Percentiles rank a stretch among this genome's conserved stretches.
Evolutionary conservation across 306 rosid genomes (phyloP).

Genomic region (Castanea mollissima): DNA sequence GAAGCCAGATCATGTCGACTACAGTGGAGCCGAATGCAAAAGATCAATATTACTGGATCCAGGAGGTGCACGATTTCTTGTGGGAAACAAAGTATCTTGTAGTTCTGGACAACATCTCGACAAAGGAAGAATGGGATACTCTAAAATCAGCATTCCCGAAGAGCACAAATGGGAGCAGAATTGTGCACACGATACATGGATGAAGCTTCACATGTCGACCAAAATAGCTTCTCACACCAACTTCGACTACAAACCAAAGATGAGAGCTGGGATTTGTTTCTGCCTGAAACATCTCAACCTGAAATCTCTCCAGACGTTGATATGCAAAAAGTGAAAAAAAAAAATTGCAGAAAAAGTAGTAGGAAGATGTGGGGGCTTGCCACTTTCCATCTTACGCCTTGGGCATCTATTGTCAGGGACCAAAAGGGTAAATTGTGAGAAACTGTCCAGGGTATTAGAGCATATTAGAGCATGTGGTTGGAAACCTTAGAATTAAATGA

Average conservation of each 20-base stretch:
- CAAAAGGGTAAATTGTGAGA: neutral
- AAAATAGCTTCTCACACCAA: neutral
- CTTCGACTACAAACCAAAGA: conserved; percentile 18
- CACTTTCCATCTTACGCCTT: neutral
- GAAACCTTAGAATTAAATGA: no score
- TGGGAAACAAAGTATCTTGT: neutral
- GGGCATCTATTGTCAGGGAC: conserved; percentile 8
- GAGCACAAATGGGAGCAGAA: no score
- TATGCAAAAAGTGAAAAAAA: conserved; percentile 8
- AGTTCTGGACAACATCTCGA: neutral
- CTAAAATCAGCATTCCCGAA: no score
- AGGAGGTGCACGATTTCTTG: no score
- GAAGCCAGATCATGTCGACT: no score
- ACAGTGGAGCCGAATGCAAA: no score
- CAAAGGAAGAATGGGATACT: no score
- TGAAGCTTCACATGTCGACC: neutral
- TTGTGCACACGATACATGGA: no score
- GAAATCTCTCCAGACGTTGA: neutral
- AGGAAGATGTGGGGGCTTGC: neutral
- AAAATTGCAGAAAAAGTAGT: neutral
- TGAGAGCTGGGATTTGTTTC: no score
- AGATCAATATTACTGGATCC: no score
- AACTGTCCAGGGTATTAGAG: neutral
- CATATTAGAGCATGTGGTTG: conserved; percentile 3
- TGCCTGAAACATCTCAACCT: neutral